Evolutionary conservation across 345 rosid species (phyloP), one percentile per base, ranked within the genome.

Genomic region (Rhodamnia rubescens): DNA sequence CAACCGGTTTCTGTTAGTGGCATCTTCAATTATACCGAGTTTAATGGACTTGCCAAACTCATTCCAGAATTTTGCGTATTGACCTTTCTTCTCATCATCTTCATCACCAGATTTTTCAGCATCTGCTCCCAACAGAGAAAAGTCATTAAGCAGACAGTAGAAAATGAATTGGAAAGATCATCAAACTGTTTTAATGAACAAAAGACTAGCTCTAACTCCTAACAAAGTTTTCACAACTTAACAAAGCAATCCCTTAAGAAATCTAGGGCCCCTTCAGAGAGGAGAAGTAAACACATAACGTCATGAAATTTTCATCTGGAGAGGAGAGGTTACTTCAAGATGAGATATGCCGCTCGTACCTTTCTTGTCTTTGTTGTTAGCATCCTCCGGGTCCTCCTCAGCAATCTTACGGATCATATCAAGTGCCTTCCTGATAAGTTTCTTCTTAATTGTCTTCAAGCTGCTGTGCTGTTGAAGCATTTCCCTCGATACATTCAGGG

Each of bases 391-490:
- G 58, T 82, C 84, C 84, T 82, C 99, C 85, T 93, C 95, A 10
- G 96, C 98, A 86, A 97, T 90, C 86, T 90, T 96, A 57, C 98
- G 95, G 80, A 96, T 96, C 99, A 96, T 95, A 89, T 96, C 98
- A 87, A 97, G 96, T 50, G 99, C 99, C 91, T 95, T 96, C 61
- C 98, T 90, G 88, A 97, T 96, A 85, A 97, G 97, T 88, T 97
- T 97, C 93, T 97, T 97, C 93, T 97, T 97, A 82, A 96, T 97
- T 85, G 99, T 97, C 91, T 95, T 97, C 89, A 97, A 92, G 89
- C 99, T 97, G 89, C 95, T 92, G 87, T 97, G 98, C 83, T 94
- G 96, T 92, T 97, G 98, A 88, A 96, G 99, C 99, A 97, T 97
- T 91, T 97, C 99, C 86, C 99, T 90, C 51, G 99, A 97, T 58